A percentile compares a stretch with the other conserved stretches of the same genome.
Conservation (phyloP, 192 early-diverging fungal species). For the Kickxella alabastrina region DNA sequence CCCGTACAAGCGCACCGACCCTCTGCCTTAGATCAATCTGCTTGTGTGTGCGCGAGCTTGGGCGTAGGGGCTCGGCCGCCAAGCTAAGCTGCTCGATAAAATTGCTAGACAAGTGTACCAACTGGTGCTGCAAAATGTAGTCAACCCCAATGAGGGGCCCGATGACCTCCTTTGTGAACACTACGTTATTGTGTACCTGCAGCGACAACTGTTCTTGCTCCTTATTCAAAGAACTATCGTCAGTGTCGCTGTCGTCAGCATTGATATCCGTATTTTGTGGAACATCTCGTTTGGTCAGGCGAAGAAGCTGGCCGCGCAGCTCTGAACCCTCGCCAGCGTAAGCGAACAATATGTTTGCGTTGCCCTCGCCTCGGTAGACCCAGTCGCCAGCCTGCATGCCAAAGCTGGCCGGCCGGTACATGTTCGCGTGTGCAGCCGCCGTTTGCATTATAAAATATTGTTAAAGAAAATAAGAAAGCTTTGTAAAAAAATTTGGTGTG, state of each 20-base stretch:
- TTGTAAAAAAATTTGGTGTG: too few relatives aligned
- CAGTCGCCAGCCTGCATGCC: constrained; percentile 43
- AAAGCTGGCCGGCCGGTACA: not conserved
- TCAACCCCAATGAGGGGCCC: constrained; percentile 46
- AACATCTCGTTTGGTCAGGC: constrained; percentile 19
- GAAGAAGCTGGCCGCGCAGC: constrained; percentile 25
- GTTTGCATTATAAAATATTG: too few relatives aligned
- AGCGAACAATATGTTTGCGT: constrained; percentile 63
- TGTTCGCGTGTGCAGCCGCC: too few relatives aligned
- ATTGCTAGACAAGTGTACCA: constrained; percentile 1
- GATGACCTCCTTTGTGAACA: constrained; percentile 44
- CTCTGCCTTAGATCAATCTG: constrained; percentile 49
- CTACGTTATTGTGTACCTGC: not conserved
- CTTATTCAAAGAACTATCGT: not conserved
- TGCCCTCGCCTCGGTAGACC: constrained; percentile 72
- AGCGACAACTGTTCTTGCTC: not conserved
- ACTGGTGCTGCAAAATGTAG: constrained; percentile 46
- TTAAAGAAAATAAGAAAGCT: too few relatives aligned
- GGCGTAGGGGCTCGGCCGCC: constrained; percentile 31
- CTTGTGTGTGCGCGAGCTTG: constrained; percentile 41
- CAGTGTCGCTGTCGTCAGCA: constrained; percentile 1
- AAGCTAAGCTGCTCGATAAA: constrained; percentile 47
- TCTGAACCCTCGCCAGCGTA: constrained; percentile 49
- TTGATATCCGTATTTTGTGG: not conserved
- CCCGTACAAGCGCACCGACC: constrained; percentile 46